Conservation (phyloP, 169 alveolate genomes). For the Pseudocohnilembus persalinus region DNA sequence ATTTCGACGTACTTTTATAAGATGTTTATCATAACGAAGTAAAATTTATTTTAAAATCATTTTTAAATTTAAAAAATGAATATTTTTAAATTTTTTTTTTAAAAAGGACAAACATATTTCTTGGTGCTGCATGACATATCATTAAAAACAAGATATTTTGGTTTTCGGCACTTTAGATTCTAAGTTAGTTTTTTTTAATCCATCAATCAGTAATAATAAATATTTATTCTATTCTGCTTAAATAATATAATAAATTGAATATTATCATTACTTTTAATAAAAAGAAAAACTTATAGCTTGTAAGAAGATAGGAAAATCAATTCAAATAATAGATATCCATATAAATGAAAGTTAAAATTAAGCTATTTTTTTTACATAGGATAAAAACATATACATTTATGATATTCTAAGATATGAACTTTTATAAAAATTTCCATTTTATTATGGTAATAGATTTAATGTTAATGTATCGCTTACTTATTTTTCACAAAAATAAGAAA, state of each 20-base stretch:
- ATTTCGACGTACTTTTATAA: background rate
- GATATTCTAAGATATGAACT: background rate
- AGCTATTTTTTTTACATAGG: background rate
- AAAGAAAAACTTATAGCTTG: no score
- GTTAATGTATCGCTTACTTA: background rate
- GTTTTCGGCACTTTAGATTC: background rate
- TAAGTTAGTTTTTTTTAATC: background rate
- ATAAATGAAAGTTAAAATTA: background rate
- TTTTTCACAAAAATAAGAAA: background rate
- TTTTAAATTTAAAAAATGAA: no score
- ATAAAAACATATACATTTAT: background rate
- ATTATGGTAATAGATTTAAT: background rate
- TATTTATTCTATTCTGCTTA: no score
- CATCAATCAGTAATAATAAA: background rate
- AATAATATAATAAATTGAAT: no score
- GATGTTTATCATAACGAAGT: background rate
- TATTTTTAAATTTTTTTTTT: no score
- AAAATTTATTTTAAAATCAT: no score
- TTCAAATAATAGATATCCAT: background rate
- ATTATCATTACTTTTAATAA: no score
- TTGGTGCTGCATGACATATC: background rate
- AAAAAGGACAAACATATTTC: background rate
- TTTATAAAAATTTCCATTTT: background rate
- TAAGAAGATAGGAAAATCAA: no score
- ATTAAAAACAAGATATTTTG: background rate